A percentile compares a stretch with the other conserved stretches of the same genome.
Conservation (phyloP, 805 yeast species). For the Barnettozyma botsteinii region DNA sequence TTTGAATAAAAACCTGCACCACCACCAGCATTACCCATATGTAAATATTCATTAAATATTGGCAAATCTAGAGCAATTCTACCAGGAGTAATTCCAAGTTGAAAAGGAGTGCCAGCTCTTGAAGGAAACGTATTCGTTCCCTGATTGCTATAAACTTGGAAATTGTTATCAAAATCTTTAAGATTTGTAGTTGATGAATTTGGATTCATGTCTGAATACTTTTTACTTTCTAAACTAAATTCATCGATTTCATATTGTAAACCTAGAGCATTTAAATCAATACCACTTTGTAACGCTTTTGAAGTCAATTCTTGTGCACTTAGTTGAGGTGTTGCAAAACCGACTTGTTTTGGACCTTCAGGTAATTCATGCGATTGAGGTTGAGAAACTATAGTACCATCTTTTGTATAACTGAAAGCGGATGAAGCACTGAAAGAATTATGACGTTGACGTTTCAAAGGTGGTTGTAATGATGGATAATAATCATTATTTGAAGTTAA, state of each 20-base stretch:
- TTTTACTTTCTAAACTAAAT: constrained; percentile 12
- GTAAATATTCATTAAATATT: constrained; percentile 33
- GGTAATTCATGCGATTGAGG: constrained; percentile 15
- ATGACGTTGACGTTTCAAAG: constrained; percentile 31
- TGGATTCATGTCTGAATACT: constrained; percentile 13
- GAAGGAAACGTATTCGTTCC: constrained; percentile 4
- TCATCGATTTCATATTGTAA: constrained; percentile 25
- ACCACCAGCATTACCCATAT: constrained; percentile 35
- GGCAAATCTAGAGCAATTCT: constrained; percentile 26
- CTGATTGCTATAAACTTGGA: neutral
- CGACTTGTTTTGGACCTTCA: constrained; percentile 64
- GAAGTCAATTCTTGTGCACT: constrained; percentile 40
- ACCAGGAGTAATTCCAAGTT: constrained; percentile 15
- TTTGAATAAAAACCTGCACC: constrained; percentile 33
- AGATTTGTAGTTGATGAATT: neutral
- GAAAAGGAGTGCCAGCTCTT: constrained; percentile 14
- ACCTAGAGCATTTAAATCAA: constrained; percentile 35
- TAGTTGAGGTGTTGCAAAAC: constrained; percentile 77
- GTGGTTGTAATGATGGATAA: neutral
- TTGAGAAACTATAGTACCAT: constrained; percentile 3
- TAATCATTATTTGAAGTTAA: constrained; percentile 4
- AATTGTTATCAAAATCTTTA: neutral
- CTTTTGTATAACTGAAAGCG: constrained; percentile 30
- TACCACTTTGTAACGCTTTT: constrained; percentile 29
- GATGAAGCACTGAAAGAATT: constrained; percentile 41